Base-by-base conservation (phyloP, 306 rosid genomes). In the Quercus agrifolia region DNA sequence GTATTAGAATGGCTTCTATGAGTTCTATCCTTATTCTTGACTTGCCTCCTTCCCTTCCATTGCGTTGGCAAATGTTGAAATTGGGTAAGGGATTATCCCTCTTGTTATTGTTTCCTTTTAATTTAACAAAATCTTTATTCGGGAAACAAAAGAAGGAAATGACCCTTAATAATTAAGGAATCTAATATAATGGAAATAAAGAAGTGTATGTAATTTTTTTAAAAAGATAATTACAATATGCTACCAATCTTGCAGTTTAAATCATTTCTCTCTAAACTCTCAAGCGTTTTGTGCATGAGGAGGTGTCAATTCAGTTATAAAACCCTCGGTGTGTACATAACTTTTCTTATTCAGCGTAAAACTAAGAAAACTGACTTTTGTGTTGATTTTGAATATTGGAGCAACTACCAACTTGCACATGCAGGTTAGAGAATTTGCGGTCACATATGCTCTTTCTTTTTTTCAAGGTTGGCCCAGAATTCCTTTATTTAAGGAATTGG, bases 201-300 rank as follows among this genome's bases (percentile, higher is more conserved):
- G 11, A 41, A 41, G 12, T 8, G 3, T 8, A 41, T 2, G 46
- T 41, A 7, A 7, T 38, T 38, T 6, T 35, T 6, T 38, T 7
- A 1, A 1, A 38, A 7, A 38, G 0, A 38, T 7, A 7, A 41
- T 41, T 41, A 2, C 0, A 8, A 2, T 8, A 41, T 8, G 1
- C 0, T 8, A 1, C 12, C 8, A 41, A 41, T 41, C 12, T 7
- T 2, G 0, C 0, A 41, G 0, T 0, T 41, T 2, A 41, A 41
- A 41, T 0, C 0, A 2, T 41, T 41, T 41, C 0, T 0, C 11
- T 7, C 0, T 38, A 38, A 38, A 38, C 2, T 0, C 2, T 38
- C 10, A 7, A 38, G 2, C 0, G 0, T 2, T 38, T 38, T 38
- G 9, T 38, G 2, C 2, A 1, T 7, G 10, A 2, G 0, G 0